Base-by-base conservation (phyloP, 345 rosid species). In the Eucalyptus pauciflora region DNA sequence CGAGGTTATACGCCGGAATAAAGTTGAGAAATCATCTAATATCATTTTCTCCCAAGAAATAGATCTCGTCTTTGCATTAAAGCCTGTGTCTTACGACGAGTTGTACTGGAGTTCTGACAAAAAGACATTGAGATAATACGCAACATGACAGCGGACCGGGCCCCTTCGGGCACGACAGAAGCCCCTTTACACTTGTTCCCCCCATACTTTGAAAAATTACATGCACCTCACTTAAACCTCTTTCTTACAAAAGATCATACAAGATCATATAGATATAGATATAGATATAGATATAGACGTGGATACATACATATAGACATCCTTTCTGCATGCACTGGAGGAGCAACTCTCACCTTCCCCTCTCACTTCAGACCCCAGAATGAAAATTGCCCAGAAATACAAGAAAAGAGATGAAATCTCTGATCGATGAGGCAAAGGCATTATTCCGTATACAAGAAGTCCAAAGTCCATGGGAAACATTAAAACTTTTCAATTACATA, bases 1-100 rank as follows among this genome's bases (percentile, higher is more conserved):
- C 5, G 1, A 3, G 0, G 2, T 16, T 33, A 4, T 3, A 5
- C 13, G 3, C 20, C 1, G 3, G 20, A 0, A 1, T 2, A 69
- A 69, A 69, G 6, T 69, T 33, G 3, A 69, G 6, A 69, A 4
- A 69, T 33, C 13, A 71, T 71, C 41, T 33, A 4, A 6, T 9
- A 18, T 69, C 13, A 69, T 16, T 69, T 33, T 9, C 6, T 1
- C 12, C 13, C 0, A 15, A 33, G 18, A 69, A 69, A 69, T 8
- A 9, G 13, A 37, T 71, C 25, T 37, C 8, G 22, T 37, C 83
- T 11, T 76, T 41, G 43, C 83, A 37, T 76, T 76, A 7, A 37
- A 76, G 48, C 48, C 14, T 5, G 13, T 18, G 25, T 37, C 81
- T 71, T 18, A 76, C 24, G 13, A 17, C 16, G 11, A 69, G 13